phyloP scores from a whole-genome alignment of 306 rosid species.

The Vicia villosa region DNA sequence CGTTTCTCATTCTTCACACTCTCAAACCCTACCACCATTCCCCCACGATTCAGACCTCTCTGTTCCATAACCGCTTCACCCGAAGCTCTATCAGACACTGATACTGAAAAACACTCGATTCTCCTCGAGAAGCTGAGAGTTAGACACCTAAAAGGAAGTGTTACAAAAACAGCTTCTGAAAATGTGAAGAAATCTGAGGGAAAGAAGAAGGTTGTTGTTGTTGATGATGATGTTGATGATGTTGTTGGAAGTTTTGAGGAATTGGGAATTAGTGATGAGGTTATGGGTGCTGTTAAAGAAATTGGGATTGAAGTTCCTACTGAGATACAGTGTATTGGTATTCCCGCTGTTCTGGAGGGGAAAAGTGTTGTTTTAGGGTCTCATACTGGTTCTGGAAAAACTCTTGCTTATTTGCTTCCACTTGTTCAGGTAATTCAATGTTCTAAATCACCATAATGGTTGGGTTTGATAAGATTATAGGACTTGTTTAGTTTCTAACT shows the following conservation, averaged over 20 bases:
- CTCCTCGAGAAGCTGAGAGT: slow-evolving; percentile 75
- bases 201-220: slow-evolving; percentile 34
- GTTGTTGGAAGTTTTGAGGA: slow-evolving; percentile 58
- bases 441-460: neutral
- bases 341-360: slow-evolving; percentile 81
- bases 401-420: slow-evolving; percentile 92
- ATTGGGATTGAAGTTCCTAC: slow-evolving; percentile 82
- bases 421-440: slow-evolving; percentile 71
- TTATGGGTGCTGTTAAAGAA: slow-evolving; percentile 73
- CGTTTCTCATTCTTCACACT: slow-evolving; percentile 31
- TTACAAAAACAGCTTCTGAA: neutral
- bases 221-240: neutral
- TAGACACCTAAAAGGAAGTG: slow-evolving; percentile 43
- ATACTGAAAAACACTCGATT: slow-evolving; percentile 57
- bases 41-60: slow-evolving; percentile 58
- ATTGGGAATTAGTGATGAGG: slow-evolving; percentile 75
- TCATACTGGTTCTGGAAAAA: slow-evolving; percentile 96
- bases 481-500: too few species aligned
- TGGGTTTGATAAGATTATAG: neutral
- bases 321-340: slow-evolving; percentile 90
- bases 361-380: slow-evolving; percentile 90
- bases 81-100: slow-evolving; percentile 21
- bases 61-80: slow-evolving; percentile 49
- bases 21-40: slow-evolving; percentile 37
- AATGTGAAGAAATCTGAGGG: neutral